Evolutionary conservation across 2,329 filamentous ascomycete genomes (phyloP).

Genomic region (Colletotrichum orbiculare): DNA sequence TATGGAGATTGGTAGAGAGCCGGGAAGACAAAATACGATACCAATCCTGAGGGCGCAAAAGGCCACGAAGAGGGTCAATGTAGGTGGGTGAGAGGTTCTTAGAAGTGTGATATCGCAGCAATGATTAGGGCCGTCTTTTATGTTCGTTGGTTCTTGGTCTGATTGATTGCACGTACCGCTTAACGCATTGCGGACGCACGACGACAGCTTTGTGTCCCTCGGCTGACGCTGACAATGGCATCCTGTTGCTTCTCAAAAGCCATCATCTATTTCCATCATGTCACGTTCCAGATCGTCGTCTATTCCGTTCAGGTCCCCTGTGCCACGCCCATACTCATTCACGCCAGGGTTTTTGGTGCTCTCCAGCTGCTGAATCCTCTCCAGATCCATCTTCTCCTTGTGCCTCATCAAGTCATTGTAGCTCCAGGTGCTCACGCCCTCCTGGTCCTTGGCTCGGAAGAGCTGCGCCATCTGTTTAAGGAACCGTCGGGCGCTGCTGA

Average conservation of each 20-base stretch:
- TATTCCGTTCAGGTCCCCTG: conserved; percentile 59
- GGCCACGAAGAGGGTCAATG: conserved; percentile 48
- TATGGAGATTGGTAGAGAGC: conserved; percentile 82
- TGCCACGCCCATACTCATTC: conserved; percentile 40
- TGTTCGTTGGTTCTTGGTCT: no score
- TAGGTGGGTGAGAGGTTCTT: background rate
- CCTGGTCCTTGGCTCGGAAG: conserved; percentile 83
- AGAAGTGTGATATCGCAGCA: no score
- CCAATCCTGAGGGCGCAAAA: conserved; percentile 70
- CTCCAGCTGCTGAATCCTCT: conserved; percentile 72
- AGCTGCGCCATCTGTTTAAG: conserved; percentile 92
- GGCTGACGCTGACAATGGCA: no score
- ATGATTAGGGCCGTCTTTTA: no score
- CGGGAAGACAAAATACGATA: conserved; percentile 71
- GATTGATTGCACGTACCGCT: no score
- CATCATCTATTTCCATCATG: conserved; percentile 63
- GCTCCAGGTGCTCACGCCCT: conserved; percentile 94
- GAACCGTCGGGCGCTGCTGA: conserved; percentile 89
- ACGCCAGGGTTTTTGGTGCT: conserved; percentile 46
- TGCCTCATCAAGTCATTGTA: conserved; percentile 80
- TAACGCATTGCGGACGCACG: no score
- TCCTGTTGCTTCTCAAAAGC: conserved; percentile 32
- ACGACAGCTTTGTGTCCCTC: no score
- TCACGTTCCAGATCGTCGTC: conserved; percentile 64
- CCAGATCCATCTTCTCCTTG: conserved; percentile 79